Conservation (phyloP, 129 eudicot species). For the Pittosporum tobira region DNA sequence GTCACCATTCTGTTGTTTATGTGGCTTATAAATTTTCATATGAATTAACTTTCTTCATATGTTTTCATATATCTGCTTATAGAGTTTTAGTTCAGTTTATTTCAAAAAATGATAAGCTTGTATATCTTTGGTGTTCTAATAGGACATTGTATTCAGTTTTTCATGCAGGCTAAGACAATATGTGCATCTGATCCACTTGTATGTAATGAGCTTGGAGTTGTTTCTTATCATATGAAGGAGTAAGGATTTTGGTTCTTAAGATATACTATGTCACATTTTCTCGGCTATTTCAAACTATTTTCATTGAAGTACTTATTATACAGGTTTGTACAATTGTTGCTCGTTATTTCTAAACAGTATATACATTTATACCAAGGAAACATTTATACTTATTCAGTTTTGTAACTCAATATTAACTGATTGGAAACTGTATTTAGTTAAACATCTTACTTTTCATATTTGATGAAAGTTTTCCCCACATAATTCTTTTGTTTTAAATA, state of each 20-base stretch:
- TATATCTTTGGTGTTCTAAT: constrained; percentile 6
- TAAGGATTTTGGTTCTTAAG: constrained; percentile 26
- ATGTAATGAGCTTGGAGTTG: constrained; percentile 91
- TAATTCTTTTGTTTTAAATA: constrained; percentile 2
- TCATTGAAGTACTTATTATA: too few species aligned
- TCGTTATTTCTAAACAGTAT: too few species aligned
- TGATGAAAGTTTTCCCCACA: not conserved
- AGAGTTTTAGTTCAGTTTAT: not conserved
- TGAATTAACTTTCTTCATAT: too few species aligned
- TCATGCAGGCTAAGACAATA: constrained; percentile 79
- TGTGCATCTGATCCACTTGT: constrained; percentile 93
- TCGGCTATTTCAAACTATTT: too few species aligned
- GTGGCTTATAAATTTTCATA: not conserved
- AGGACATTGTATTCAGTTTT: constrained; percentile 43
- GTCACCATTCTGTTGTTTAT: not conserved
- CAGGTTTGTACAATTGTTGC: too few species aligned
- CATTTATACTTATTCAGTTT: not conserved
- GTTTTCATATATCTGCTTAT: too few species aligned
- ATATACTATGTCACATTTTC: not conserved
- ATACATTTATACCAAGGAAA: too few species aligned
- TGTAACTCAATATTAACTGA: not conserved
- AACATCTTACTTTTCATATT: not conserved
- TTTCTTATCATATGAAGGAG: constrained; percentile 92
- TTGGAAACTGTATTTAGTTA: not conserved
- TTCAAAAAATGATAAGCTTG: not conserved